Percentiles rank a stretch among this genome's conserved stretches.
phyloP scores from a whole-genome alignment of 495 filamentous ascomycete species.

The Penicillium argentinense region DNA sequence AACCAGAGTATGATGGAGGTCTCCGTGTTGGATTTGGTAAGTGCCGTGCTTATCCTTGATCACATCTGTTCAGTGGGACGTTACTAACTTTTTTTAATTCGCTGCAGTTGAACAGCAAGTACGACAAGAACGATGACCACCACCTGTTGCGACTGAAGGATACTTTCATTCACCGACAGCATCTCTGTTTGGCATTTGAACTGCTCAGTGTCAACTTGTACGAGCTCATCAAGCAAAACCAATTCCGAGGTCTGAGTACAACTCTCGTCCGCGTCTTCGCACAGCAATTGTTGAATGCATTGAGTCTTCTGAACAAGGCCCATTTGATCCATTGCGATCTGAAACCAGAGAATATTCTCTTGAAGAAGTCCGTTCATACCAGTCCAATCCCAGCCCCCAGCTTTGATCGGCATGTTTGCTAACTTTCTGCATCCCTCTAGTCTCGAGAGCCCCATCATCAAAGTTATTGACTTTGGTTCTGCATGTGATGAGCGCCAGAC shows the following conservation, averaged over 20 bases:
- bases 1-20: constrained; percentile 99
- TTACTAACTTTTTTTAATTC: constrained; percentile 27
- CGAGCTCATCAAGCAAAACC: constrained; percentile 99
- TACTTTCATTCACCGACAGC: constrained; percentile 97
- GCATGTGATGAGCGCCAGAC: constrained; percentile 98
- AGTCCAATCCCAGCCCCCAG: neutral
- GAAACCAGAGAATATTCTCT: constrained; percentile 96
- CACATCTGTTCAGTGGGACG: neutral
- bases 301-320: constrained; percentile 93
- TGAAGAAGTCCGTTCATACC: constrained; percentile 74
- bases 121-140: constrained; percentile 99
- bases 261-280: constrained; percentile 98
- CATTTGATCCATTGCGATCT: constrained; percentile 97
- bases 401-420: neutral
- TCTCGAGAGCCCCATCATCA: constrained; percentile 98
- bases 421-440: constrained; percentile 31
- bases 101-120: constrained; percentile 86
- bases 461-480: constrained; percentile 99
- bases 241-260: constrained; percentile 96
- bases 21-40: constrained; percentile 92
- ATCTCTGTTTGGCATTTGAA: constrained; percentile 97
- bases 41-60: constrained; percentile 19
- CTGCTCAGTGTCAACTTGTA: constrained; percentile 97
- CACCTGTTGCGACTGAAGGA: constrained; percentile 95
- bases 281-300: constrained; percentile 89